Evolutionary conservation across 1,139 yeast genomes (phyloP).

Genomic region (Pichia sp.): DNA sequence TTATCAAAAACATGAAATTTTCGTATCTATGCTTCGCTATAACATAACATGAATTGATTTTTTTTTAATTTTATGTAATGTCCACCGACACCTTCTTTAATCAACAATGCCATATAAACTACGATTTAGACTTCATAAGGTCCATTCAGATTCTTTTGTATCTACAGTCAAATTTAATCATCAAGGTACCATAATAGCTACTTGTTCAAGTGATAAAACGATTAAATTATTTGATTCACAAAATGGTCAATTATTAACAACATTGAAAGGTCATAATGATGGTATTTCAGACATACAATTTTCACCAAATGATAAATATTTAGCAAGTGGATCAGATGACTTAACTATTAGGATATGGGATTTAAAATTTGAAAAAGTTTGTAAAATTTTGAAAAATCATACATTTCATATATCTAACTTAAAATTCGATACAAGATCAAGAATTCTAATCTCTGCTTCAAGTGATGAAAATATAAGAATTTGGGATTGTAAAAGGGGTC

Average conservation of each 20-base stretch:
- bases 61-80: too few species aligned
- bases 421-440: conserved; percentile 69
- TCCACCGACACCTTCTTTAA: too few species aligned
- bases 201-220: conserved; percentile 38
- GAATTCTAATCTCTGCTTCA: conserved; percentile 72
- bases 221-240: conserved; percentile 36
- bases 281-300: conserved; percentile 71
- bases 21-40: too few species aligned
- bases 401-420: conserved; percentile 77
- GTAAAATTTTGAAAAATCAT: conserved; percentile 67
- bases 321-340: conserved; percentile 89
- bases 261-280: conserved; percentile 53
- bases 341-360: conserved; percentile 74
- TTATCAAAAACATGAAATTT: too few species aligned
- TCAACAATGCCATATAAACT: conserved; percentile 11
- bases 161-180: conserved; percentile 52
- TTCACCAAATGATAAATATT: conserved; percentile 65
- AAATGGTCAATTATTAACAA: conserved; percentile 27
- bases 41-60: too few species aligned
- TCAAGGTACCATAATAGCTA: conserved; percentile 56
- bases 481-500: conserved; percentile 79
- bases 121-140: conserved; percentile 8
- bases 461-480: conserved; percentile 86
- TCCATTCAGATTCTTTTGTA: conserved; percentile 20
- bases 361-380: conserved; percentile 41